Conservation (phyloP, 2,329 filamentous ascomycete genomes). For the Trichoderma semiorbis region DNA sequence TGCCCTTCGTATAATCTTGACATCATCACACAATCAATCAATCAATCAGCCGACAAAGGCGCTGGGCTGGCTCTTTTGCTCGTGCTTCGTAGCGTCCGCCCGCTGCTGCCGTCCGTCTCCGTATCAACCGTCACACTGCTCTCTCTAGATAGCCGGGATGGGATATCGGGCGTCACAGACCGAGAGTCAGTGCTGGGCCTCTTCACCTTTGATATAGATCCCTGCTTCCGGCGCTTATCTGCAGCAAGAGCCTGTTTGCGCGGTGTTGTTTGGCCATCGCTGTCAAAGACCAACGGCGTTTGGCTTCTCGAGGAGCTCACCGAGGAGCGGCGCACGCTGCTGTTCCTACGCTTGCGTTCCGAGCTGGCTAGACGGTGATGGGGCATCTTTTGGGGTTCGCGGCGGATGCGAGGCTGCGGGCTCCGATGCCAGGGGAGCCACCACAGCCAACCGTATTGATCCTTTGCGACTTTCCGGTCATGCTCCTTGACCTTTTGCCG, state of each 20-base stretch:
- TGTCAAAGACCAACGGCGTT: conserved; percentile 46
- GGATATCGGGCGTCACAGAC: conserved; percentile 52
- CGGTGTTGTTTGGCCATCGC: conserved; percentile 36
- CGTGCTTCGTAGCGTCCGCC: conserved; percentile 25
- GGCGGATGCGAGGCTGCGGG: conserved; percentile 33
- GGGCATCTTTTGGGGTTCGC: conserved; percentile 37
- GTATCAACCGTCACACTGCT: conserved; percentile 35
- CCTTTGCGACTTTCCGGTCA: conserved; percentile 64
- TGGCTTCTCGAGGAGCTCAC: conserved; percentile 49
- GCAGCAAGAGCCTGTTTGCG: conserved; percentile 48
- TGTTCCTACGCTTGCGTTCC: conserved; percentile 49
- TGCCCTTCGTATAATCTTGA: conserved; percentile 7
- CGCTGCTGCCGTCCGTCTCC: conserved; percentile 22
- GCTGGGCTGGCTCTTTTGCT: conserved; percentile 23
- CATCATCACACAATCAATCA: neutral
- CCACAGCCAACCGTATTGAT: conserved; percentile 75
- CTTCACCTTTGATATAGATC: conserved; percentile 41
- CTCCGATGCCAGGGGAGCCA: conserved; percentile 68
- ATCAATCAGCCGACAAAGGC: conserved; percentile 7
- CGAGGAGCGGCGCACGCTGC: conserved; percentile 51
- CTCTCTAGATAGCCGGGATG: conserved; percentile 52
- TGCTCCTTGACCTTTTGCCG: conserved; percentile 65
- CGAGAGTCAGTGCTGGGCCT: conserved; percentile 46
- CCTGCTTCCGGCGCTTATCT: conserved; percentile 52
- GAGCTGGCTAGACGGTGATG: conserved; percentile 41